Percentiles rank a stretch among this genome's conserved stretches.
Conservation (phyloP, 176 grass and related monocot species). For the Bothriochloa decipiens region DNA sequence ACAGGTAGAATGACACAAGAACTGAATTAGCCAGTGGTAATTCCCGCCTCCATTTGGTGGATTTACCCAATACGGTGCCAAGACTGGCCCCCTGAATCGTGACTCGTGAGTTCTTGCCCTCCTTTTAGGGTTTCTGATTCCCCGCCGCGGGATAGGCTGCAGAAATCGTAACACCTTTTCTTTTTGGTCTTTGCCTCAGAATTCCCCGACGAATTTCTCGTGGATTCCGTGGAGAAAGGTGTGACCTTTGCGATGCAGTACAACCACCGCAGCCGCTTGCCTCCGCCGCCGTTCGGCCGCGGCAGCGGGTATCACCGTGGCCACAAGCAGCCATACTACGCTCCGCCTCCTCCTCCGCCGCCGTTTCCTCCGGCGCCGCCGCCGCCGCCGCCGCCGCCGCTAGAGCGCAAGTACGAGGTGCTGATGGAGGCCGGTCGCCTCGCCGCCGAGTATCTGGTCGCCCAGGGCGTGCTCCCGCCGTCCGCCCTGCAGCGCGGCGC, state of each 20-base stretch:
- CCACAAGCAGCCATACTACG: conserved; percentile 41
- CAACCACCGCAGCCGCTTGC: conserved; percentile 43
- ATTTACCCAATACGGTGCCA: conserved; percentile 12
- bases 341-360: not conserved
- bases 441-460: conserved; percentile 87
- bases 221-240: conserved; percentile 40
- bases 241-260: conserved; percentile 51
- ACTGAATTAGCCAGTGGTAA: conserved; percentile 16
- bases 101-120: conserved; percentile 33
- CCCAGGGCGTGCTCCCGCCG: conserved; percentile 74
- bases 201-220: conserved; percentile 39
- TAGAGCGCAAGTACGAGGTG: conserved; percentile 64
- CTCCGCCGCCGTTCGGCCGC: conserved; percentile 43
- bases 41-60: conserved; percentile 1
- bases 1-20: conserved; percentile 1
- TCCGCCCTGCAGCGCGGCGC: conserved; percentile 51
- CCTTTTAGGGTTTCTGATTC: conserved; percentile 48
- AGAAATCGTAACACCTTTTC: conserved; percentile 40
- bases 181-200: conserved; percentile 39
- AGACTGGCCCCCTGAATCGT: conserved; percentile 31
- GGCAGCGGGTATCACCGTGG: conserved; percentile 34
- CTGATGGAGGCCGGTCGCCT: conserved; percentile 94
- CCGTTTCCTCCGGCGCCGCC: conserved; percentile 13
- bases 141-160: conserved; percentile 26
- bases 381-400: not conserved